Evolutionary conservation across 2,329 filamentous ascomycete genomes (phyloP), one percentile per base, ranked within the genome.

Genomic region (Fusarium sp.): DNA sequence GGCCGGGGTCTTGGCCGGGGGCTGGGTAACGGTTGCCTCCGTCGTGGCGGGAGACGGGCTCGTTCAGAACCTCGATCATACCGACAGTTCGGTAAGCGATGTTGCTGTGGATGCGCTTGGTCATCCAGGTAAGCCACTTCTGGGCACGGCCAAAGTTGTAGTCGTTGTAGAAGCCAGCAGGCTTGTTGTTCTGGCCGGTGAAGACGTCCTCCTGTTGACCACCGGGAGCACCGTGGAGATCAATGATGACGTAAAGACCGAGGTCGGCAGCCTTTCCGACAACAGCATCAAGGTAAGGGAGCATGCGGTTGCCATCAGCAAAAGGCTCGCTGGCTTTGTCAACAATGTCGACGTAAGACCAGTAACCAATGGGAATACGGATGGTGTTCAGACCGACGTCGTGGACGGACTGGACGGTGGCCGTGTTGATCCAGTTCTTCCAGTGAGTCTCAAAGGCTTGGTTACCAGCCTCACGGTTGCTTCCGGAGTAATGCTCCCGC

Each of bases 51-150:
- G 72, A 75, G 1, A 75, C 73, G 2, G 73, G 72, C 14, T 75
- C 72, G 2, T 75, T 75, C 2, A 75, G 67, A 2, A 75, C 72
- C 10, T 75, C 66, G 10, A 75, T 66, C 7, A 71, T 67, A 23
- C 73, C 70, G 0, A 75, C 70, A 0, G 56, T 64, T 0, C 27
- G 32, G 27, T 75, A 75, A 0, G 66, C 72, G 14, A 50, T 43
- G 11, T 75, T 71, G 0, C 32, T 71, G 5, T 75, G 72, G 20
- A 75, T 75, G 2, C 73, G 72, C 1, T 73, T 52, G 0, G 73
- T 75, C 72, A 75, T 75, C 73, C 72, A 75, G 1, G 69, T 32
- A 1, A 75, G 64, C 73, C 72, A 75, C 14, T 75, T 75, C 35
- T 75, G n/a, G 0, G 73, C 73, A 5, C 72, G 69, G 0, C 73